Evolutionary conservation across 495 filamentous ascomycete genomes (phyloP).

Genomic region (Penicillium flavigenum): DNA sequence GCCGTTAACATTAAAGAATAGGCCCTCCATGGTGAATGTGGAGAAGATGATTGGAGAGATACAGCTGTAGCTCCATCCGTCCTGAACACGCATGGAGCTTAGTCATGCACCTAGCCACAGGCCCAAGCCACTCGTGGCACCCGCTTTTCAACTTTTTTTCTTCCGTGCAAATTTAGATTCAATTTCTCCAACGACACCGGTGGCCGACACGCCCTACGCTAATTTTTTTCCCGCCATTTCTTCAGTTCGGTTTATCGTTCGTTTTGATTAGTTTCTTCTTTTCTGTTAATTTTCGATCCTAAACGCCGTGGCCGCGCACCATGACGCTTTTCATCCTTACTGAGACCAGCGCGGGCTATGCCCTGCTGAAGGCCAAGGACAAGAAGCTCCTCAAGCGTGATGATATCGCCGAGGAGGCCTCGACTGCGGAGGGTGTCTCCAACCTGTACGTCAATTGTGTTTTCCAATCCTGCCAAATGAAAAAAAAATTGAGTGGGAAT

Average conservation of each 20-base stretch:
- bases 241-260: conserved; percentile 13
- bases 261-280: background rate
- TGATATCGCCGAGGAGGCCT: conserved; percentile 68
- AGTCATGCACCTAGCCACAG: conserved; percentile 32
- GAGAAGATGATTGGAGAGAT: conserved; percentile 21
- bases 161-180: conserved; percentile 35
- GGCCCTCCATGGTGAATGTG: conserved; percentile 74
- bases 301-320: conserved; percentile 37
- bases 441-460: conserved; percentile 65
- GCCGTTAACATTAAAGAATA: conserved; percentile 94
- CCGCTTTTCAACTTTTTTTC: conserved; percentile 33
- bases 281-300: conserved; percentile 22
- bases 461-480: conserved; percentile 3
- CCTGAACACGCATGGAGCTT: conserved; percentile 18
- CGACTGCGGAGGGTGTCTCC: conserved; percentile 79
- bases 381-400: conserved; percentile 93
- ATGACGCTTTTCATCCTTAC: conserved; percentile 83
- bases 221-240: conserved; percentile 21
- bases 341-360: conserved; percentile 95
- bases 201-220: conserved; percentile 26
- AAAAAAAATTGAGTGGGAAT: conserved; percentile 16
- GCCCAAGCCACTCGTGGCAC: conserved; percentile 23
- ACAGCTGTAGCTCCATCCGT: conserved; percentile 24
- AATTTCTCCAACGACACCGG: conserved; percentile 31
- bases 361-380: conserved; percentile 95